These are phyloP conservation scores for Fistulinella cinereoalba DNA, from an alignment of 1,284 basidiomycete species.

Conservation along the genomic window DNA sequence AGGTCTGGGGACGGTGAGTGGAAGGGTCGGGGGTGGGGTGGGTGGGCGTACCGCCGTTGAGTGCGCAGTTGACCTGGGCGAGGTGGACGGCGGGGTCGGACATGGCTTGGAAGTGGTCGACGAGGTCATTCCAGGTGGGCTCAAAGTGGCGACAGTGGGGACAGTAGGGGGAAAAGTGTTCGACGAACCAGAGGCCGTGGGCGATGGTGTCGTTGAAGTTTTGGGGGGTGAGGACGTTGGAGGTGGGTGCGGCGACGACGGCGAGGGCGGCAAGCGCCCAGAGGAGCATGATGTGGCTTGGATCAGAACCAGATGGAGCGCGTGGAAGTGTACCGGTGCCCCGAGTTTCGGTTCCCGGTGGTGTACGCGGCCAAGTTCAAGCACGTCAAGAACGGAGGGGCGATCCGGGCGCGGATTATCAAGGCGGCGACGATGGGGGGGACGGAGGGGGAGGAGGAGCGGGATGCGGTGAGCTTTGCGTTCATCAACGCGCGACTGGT, in stretches of 20 bases:
- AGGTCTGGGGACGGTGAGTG: conserved; percentile 55
- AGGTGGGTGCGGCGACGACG: conserved; percentile 34
- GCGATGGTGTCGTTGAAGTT: conserved; percentile 59
- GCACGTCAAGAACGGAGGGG: conserved; percentile 60
- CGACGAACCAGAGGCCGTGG: conserved; percentile 75
- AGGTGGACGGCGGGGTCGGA: conserved; percentile 63
- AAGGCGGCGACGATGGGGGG: conserved; percentile 60
- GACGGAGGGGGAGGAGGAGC: conserved; percentile 61
- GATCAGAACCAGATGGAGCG: conserved; percentile 20
- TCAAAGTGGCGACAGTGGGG: conserved; percentile 74
- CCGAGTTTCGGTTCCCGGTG: conserved; percentile 48
- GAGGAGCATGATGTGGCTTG: conserved; percentile 17
- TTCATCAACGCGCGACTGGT: conserved; percentile 81
- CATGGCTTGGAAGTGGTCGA: conserved; percentile 52
- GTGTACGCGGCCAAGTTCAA: conserved; percentile 69
- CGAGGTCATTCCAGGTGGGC: conserved; percentile 81
- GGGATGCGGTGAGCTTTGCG: conserved; percentile 78
- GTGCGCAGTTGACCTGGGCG: conserved; percentile 84
- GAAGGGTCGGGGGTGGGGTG: not conserved
- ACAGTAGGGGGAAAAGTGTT: conserved; percentile 80
- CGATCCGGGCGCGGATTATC: conserved; percentile 65
- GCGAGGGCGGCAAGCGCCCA: conserved; percentile 36
- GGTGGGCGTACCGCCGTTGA: conserved; percentile 67
- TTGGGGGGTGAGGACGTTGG: conserved; percentile 53
- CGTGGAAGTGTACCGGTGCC: conserved; percentile 56